phyloP scores from a whole-genome alignment of 2,329 filamentous ascomycete species.

The Penicillium sp. region DNA sequence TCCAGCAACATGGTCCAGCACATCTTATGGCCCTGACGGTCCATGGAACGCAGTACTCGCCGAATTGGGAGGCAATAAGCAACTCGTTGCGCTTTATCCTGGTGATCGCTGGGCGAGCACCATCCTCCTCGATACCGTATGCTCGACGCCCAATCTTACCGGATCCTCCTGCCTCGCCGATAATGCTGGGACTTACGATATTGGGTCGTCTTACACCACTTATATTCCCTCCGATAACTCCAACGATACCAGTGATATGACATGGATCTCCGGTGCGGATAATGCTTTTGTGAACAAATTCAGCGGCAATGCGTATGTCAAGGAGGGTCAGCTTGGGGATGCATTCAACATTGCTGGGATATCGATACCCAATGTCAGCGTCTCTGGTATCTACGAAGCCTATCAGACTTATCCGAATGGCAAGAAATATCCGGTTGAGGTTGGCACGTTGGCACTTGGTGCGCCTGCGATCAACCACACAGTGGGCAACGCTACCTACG shows the following conservation, averaged over 20 bases:
- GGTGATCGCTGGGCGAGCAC: constrained; percentile 14
- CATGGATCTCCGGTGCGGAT: background rate
- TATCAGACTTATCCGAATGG: constrained; percentile 25
- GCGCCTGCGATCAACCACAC: constrained; percentile 4
- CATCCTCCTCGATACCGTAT: constrained; percentile 16
- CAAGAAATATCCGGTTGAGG: constrained; percentile 14
- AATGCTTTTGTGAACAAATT: background rate
- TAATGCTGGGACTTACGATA: constrained; percentile 13
- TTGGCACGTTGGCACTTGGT: constrained; percentile 22
- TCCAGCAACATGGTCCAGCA: constrained; percentile 17
- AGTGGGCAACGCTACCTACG: background rate
- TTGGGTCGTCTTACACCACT: constrained; percentile 1
- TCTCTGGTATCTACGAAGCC: constrained; percentile 16
- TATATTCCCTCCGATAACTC: background rate
- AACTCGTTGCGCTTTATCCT: constrained; percentile 20
- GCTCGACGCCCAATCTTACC: constrained; percentile 12
- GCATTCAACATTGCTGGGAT: constrained; percentile 3
- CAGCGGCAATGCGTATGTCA: background rate
- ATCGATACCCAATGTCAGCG: constrained; percentile 18
- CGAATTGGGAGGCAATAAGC: constrained; percentile 14
- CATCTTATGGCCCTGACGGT: constrained; percentile 25
- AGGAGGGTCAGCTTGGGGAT: constrained; percentile 5
- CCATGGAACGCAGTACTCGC: constrained; percentile 28
- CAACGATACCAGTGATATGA: constrained; percentile 11
- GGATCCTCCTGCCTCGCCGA: constrained; percentile 14